Evolutionary conservation across 306 rosid species (phyloP).

Genomic region (Boehmeria nivea): DNA sequence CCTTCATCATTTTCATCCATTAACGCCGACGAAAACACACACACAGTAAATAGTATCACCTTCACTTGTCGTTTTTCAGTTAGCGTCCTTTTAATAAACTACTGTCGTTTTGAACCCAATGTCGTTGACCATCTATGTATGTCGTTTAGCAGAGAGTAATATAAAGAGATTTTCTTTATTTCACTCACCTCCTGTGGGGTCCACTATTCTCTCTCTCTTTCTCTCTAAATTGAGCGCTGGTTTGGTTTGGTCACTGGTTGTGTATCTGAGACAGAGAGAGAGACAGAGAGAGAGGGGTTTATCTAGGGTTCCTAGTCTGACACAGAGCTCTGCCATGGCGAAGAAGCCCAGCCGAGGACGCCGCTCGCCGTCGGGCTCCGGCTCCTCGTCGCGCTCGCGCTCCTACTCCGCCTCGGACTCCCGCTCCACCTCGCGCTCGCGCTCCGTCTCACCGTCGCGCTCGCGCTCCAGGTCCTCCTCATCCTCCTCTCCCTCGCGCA

Average conservation of each 20-base stretch:
- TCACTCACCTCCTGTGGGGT: not conserved
- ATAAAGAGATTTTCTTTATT: no score
- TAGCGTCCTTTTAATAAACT: no score
- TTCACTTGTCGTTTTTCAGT: no score
- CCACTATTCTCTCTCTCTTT: not conserved
- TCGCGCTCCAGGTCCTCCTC: constrained; percentile 71
- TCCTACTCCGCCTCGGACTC: constrained; percentile 48
- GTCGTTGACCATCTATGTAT: no score
- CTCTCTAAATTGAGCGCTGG: no score
- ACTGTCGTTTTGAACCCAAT: no score
- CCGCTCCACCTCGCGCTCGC: constrained; percentile 48
- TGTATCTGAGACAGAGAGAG: no score
- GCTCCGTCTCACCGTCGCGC: constrained; percentile 72
- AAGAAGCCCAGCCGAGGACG: constrained; percentile 91
- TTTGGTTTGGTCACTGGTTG: no score
- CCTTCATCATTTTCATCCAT: no score
- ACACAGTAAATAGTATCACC: no score
- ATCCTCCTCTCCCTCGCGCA: constrained; percentile 71
- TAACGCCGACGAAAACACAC: no score
- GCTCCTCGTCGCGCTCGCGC: constrained; percentile 59
- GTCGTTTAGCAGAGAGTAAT: no score
- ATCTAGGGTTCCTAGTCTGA: constrained; percentile 45
- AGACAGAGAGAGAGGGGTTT: constrained; percentile 62
- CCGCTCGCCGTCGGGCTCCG: constrained; percentile 85
- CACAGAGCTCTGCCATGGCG: constrained; percentile 62